Evolutionary conservation across 2,329 filamentous ascomycete species (phyloP).

Genomic region (Fusarium proliferatum): DNA sequence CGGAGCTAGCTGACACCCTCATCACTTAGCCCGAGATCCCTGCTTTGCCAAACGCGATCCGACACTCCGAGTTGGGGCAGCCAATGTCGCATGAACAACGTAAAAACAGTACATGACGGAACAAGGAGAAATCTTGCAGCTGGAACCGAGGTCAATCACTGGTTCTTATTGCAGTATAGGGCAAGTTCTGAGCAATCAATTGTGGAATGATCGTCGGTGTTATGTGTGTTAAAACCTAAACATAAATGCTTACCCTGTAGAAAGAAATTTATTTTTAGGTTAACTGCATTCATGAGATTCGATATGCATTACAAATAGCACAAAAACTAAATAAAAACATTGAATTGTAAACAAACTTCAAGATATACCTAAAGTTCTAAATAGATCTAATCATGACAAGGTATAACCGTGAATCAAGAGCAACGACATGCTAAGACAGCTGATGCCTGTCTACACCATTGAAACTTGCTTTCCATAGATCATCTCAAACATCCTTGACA

Average conservation of each 20-base stretch:
- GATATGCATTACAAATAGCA: fast-evolving
- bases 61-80: not conserved
- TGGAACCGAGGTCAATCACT: not conserved
- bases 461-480: no score
- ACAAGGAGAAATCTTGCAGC: not conserved
- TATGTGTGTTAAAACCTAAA: no score
- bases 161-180: fast-evolving
- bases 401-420: no score
- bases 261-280: fast-evolving
- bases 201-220: fast-evolving
- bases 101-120: not conserved
- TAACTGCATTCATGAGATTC: fast-evolving
- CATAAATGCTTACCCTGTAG: not conserved
- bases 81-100: not conserved
- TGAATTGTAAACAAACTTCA: no score
- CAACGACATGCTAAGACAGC: no score
- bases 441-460: no score
- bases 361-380: no score
- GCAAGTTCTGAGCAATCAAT: not conserved
- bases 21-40: not conserved
- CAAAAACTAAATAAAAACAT: no score
- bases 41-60: not conserved
- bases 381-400: no score
- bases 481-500: not conserved
- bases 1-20: slow-evolving; percentile 5